These are phyloP conservation scores for Nepenthes mirabilis DNA, from an alignment of 148 eudicot species.

Conservation along the genomic window DNA sequence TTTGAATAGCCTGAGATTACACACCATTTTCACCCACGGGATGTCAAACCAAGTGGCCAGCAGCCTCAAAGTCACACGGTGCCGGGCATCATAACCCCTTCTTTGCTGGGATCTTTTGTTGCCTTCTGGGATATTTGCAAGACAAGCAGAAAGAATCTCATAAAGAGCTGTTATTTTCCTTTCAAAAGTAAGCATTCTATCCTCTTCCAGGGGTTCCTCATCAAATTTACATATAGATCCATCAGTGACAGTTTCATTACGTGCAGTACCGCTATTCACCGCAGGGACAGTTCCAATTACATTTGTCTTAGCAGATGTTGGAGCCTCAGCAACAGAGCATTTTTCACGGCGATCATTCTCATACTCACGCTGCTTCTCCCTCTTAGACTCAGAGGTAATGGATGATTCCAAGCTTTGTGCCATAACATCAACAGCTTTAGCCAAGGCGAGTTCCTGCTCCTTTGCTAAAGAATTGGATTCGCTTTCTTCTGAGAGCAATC, in stretches of 20 bases:
- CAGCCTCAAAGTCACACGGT: conserved; percentile 80
- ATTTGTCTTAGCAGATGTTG: conserved; percentile 22
- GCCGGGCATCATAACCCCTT: conserved; percentile 88
- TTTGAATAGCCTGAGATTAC: conserved; percentile 6
- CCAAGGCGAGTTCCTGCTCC: conserved; percentile 54
- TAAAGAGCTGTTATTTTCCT: conserved; percentile 69
- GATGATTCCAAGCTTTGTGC: conserved; percentile 42
- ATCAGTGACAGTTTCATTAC: conserved; percentile 17
- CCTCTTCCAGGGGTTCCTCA: conserved; percentile 55
- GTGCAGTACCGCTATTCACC: conserved; percentile 8
- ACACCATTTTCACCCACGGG: conserved; percentile 76
- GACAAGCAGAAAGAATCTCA: conserved; percentile 90
- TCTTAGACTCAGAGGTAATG: conserved; percentile 29
- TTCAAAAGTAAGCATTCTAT: conserved; percentile 47
- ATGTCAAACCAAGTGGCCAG: conserved; percentile 84
- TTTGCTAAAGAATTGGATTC: conserved; percentile 33
- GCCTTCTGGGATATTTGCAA: conserved; percentile 57
- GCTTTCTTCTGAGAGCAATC: conserved; percentile 60
- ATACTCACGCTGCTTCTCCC: conserved; percentile 50
- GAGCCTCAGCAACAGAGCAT: conserved; percentile 20
- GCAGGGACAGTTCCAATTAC: conserved; percentile 23
- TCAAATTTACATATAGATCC: conserved; percentile 24
- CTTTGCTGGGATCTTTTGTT: conserved; percentile 31
- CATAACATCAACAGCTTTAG: conserved; percentile 66
- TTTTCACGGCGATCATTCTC: conserved; percentile 48